Conservation (phyloP, 2,329 filamentous ascomycete species). For the Calonectria pseudoturangicola region DNA sequence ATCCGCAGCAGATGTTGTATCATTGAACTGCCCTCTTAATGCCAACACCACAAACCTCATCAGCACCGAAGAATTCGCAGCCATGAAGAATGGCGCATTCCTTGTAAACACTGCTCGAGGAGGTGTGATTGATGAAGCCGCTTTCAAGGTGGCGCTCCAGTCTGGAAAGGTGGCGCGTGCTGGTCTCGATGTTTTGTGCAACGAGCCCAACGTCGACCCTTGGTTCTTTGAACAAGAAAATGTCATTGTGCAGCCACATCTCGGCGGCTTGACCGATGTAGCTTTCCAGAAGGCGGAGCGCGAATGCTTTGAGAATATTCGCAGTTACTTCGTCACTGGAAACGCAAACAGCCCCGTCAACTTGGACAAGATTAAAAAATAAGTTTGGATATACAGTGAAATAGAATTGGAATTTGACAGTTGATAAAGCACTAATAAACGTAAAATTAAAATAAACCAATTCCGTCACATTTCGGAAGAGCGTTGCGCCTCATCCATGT, state of each 20-base stretch:
- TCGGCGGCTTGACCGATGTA: constrained; percentile 64
- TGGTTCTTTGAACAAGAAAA: constrained; percentile 47
- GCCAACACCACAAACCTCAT: constrained; percentile 62
- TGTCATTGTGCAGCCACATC: constrained; percentile 64
- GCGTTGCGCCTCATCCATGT: no score
- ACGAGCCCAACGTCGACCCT: constrained; percentile 61
- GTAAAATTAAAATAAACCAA: no score
- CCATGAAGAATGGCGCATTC: constrained; percentile 66
- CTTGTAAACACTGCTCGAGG: constrained; percentile 71
- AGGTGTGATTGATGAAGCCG: constrained; percentile 67
- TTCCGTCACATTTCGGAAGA: no score
- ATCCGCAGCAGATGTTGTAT: constrained; percentile 61
- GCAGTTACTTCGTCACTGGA: constrained; percentile 48
- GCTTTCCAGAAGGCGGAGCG: constrained; percentile 63
- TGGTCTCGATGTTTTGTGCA: constrained; percentile 66
- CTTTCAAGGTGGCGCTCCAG: constrained; percentile 65
- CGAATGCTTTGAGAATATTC: constrained; percentile 60
- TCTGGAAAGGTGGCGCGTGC: constrained; percentile 65
- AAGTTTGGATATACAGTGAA: background rate
- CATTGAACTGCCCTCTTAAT: constrained; percentile 61
- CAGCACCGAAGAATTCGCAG: constrained; percentile 60
- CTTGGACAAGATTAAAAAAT: constrained; percentile 34
- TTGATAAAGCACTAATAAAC: no score
- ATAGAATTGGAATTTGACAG: no score
- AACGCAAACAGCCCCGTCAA: constrained; percentile 48